Conservation (phyloP, 371 early-diverging fungal species). For the Sporodiniella umbellata region DNA sequence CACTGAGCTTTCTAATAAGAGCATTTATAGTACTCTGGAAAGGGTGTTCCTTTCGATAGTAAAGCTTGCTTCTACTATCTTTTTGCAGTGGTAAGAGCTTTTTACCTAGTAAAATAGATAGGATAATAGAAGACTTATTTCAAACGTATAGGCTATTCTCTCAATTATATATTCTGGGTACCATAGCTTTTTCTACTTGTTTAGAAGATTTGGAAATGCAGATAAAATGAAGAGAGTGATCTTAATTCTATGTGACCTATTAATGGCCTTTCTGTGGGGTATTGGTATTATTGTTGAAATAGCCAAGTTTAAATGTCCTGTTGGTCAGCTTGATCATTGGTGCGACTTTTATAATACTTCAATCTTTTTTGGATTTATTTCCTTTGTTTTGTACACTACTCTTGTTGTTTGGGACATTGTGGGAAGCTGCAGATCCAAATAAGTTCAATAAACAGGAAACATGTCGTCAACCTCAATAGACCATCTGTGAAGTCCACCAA, state of each 20-base stretch:
- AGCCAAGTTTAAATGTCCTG: conserved; percentile 45
- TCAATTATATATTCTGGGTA: conserved; percentile 46
- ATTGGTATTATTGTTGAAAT: conserved; percentile 57
- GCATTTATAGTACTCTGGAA: conserved; percentile 36
- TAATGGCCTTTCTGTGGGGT: conserved; percentile 54
- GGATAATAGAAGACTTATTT: too few species aligned
- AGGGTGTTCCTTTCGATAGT: conserved; percentile 34
- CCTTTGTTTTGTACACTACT: conserved; percentile 41
- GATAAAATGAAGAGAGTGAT: conserved; percentile 50
- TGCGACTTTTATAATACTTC: conserved; percentile 61
- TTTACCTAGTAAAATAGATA: too few species aligned
- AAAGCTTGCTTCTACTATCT: conserved; percentile 41
- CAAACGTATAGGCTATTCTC: conserved; percentile 33
- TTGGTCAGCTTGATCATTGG: conserved; percentile 45
- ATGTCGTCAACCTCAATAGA: conserved; percentile 66
- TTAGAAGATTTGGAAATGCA: conserved; percentile 39
- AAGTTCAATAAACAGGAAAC: conserved; percentile 80
- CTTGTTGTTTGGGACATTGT: conserved; percentile 50
- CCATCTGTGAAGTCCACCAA: conserved; percentile 84
- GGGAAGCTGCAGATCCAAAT: conserved; percentile 32
- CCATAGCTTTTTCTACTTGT: conserved; percentile 42
- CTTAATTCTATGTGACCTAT: conserved; percentile 43
- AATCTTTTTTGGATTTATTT: conserved; percentile 52
- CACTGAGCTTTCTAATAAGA: too few species aligned
- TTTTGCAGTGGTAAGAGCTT: conserved; percentile 36